Percentiles rank a stretch among this genome's conserved stretches.
These are phyloP conservation scores for Leccinum aurantiacum DNA, from an alignment of 768 basidiomycete genomes.

Conservation along the genomic window DNA sequence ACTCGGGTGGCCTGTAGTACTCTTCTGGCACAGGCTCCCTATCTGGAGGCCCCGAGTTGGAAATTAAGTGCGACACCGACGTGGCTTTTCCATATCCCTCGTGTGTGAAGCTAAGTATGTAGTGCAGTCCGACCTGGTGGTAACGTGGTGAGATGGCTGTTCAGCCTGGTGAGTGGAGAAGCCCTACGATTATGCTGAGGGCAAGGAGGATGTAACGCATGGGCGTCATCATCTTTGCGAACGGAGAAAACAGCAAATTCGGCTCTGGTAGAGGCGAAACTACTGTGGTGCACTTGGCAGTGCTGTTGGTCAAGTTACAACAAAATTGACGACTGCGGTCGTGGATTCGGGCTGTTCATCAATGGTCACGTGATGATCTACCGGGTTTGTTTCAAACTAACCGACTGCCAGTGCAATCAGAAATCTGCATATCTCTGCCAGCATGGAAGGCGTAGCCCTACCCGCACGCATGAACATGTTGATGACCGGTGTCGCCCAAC, in stretches of 20 bases:
- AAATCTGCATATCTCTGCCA: too few species aligned
- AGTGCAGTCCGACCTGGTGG: constrained; percentile 39
- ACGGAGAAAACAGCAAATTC: neutral
- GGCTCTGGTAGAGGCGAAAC: too few species aligned
- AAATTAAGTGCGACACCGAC: constrained; percentile 35
- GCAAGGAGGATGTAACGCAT: constrained; percentile 56
- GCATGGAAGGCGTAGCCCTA: too few species aligned
- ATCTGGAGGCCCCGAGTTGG: constrained; percentile 43
- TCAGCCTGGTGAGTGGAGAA: constrained; percentile 1
- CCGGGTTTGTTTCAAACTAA: too few species aligned
- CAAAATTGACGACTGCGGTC: neutral
- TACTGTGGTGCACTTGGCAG: neutral
- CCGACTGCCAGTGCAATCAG: too few species aligned
- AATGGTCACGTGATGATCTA: too few species aligned
- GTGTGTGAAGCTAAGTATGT: constrained; percentile 43
- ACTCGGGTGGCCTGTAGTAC: constrained; percentile 48
- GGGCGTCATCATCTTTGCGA: constrained; percentile 53
- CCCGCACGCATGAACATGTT: too few species aligned
- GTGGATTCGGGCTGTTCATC: too few species aligned
- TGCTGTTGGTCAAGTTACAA: neutral
- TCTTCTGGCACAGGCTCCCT: constrained; percentile 59
- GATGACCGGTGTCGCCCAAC: too few species aligned
- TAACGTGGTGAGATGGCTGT: constrained; percentile 10
- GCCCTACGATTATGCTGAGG: constrained; percentile 46
- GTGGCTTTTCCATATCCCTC: constrained; percentile 44